Evolutionary conservation across 441 rosid genomes (phyloP).

Genomic region (Dalechampia spathulata): DNA sequence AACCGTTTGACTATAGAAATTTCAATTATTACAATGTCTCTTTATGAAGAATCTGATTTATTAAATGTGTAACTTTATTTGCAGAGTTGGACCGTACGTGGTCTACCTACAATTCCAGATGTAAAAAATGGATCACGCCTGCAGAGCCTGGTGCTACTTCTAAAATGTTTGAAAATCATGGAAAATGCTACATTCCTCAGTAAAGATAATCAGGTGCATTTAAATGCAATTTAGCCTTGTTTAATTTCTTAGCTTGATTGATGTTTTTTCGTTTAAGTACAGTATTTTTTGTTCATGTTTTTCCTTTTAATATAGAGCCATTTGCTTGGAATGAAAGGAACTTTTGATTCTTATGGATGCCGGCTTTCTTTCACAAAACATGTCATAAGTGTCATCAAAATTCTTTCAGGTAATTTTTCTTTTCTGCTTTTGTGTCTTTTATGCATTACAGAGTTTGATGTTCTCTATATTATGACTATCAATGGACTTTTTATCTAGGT

Average conservation of each 20-base stretch:
- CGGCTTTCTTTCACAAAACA: slow-evolving; percentile 49
- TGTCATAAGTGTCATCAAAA: slow-evolving; percentile 51
- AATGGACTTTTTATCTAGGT: slow-evolving; percentile 40
- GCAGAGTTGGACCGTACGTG: slow-evolving; percentile 48
- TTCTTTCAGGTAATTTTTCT: slow-evolving; percentile 61
- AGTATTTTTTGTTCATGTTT: slow-evolving; percentile 6
- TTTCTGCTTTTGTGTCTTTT: background rate
- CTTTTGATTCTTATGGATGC: slow-evolving; percentile 32
- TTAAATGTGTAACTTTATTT: slow-evolving; percentile 18
- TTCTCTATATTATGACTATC: slow-evolving; percentile 17
- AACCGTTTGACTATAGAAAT: too few relatives aligned
- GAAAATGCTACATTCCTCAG: slow-evolving; percentile 98
- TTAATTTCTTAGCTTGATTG: slow-evolving; percentile 6
- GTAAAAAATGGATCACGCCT: slow-evolving; percentile 32
- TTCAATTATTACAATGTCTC: too few relatives aligned
- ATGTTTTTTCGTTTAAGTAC: background rate
- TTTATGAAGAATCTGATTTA: too few relatives aligned
- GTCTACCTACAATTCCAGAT: slow-evolving; percentile 27
- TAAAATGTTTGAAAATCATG: slow-evolving; percentile 89
- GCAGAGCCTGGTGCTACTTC: slow-evolving; percentile 51
- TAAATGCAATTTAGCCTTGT: slow-evolving; percentile 8
- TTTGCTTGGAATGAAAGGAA: slow-evolving; percentile 64
- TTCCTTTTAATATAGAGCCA: slow-evolving; percentile 53
- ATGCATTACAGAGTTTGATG: background rate
- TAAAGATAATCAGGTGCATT: slow-evolving; percentile 83